A percentile compares a stretch with the other conserved stretches of the same genome.
Evolutionary conservation across 306 rosid genomes (phyloP).

Genomic region (Trifolium fragiferum): DNA sequence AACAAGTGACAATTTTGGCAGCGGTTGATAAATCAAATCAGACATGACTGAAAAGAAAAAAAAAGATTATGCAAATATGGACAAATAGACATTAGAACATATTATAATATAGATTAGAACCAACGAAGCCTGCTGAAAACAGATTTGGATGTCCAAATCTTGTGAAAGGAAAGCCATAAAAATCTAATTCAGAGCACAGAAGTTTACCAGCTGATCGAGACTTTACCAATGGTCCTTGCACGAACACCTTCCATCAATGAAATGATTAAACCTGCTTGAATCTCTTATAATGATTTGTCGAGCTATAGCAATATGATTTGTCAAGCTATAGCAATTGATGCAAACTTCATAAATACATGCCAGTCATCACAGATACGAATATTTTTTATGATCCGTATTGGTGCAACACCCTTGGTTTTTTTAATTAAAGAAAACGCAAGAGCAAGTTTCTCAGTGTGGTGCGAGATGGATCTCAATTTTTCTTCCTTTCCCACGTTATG

Average conservation of each 20-base stretch:
- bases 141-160: constrained; percentile 19
- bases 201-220: constrained; percentile 29
- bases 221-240: constrained; percentile 59
- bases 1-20: constrained; percentile 8
- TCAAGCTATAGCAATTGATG: constrained; percentile 40
- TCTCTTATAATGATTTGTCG: constrained; percentile 57
- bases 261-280: constrained; percentile 60
- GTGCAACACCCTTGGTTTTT: constrained; percentile 49
- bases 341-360: constrained; percentile 57
- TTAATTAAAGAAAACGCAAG: constrained; percentile 53
- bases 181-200: constrained; percentile 9
- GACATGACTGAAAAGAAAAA: constrained; percentile 12
- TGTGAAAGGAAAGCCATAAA: constrained; percentile 30
- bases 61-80: not conserved
- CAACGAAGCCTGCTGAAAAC: constrained; percentile 7
- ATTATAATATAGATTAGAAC: constrained; percentile 18
- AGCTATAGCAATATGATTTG: too few relatives aligned
- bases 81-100: constrained; percentile 17
- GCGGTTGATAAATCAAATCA: constrained; percentile 27
- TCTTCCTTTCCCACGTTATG: constrained; percentile 60
- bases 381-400: constrained; percentile 58
- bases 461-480: constrained; percentile 55
- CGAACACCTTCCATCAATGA: constrained; percentile 54
- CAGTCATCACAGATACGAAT: constrained; percentile 60
- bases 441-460: constrained; percentile 64